Percentiles rank a stretch among this genome's conserved stretches.
phyloP scores from a whole-genome alignment of 2,329 filamentous ascomycete genomes.

The Paradendryphiella salina region DNA sequence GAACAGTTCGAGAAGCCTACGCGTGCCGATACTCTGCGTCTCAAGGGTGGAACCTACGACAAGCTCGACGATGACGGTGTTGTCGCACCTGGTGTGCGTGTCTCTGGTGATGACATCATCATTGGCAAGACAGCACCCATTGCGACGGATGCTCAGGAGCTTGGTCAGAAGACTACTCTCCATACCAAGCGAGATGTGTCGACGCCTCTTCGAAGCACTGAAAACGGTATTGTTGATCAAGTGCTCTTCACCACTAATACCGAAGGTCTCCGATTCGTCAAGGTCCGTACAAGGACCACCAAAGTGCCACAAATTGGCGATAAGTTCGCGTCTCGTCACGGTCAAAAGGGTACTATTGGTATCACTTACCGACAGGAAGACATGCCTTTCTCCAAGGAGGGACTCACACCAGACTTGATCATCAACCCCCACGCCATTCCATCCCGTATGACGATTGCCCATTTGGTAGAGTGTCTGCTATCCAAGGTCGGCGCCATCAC shows the following conservation, averaged over 20 bases:
- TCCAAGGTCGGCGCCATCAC: slow-evolving; percentile 93
- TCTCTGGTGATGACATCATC: slow-evolving; percentile 97
- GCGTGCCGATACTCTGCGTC: slow-evolving; percentile 80
- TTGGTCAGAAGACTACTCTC: slow-evolving; percentile 85
- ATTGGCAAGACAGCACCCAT: slow-evolving; percentile 98
- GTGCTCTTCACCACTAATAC: slow-evolving; percentile 93
- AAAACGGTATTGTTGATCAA: slow-evolving; percentile 94
- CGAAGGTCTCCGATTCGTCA: slow-evolving; percentile 93
- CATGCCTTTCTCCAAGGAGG: slow-evolving; percentile 95
- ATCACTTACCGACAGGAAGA: slow-evolving; percentile 97
- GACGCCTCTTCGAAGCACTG: slow-evolving; percentile 89
- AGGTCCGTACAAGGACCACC: slow-evolving; percentile 94
- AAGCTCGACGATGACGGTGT: slow-evolving; percentile 97
- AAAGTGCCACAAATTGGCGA: slow-evolving; percentile 99
- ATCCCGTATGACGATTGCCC: slow-evolving; percentile 99
- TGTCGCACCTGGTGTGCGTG: slow-evolving; percentile 87
- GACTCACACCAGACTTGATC: slow-evolving; percentile 91
- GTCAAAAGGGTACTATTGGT: slow-evolving; percentile 98
- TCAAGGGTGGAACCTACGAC: slow-evolving; percentile 95
- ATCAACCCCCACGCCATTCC: slow-evolving; percentile 99
- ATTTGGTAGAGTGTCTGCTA: slow-evolving; percentile 98
- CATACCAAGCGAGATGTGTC: slow-evolving; percentile 96
- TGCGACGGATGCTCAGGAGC: slow-evolving; percentile 86
- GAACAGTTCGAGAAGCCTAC: slow-evolving; percentile 96
- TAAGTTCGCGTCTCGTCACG: slow-evolving; percentile 98